Percentiles rank a stretch among this genome's conserved stretches.
Evolutionary conservation across 176 grass and related monocot species (phyloP).

Genomic region (Lolium rigidum): DNA sequence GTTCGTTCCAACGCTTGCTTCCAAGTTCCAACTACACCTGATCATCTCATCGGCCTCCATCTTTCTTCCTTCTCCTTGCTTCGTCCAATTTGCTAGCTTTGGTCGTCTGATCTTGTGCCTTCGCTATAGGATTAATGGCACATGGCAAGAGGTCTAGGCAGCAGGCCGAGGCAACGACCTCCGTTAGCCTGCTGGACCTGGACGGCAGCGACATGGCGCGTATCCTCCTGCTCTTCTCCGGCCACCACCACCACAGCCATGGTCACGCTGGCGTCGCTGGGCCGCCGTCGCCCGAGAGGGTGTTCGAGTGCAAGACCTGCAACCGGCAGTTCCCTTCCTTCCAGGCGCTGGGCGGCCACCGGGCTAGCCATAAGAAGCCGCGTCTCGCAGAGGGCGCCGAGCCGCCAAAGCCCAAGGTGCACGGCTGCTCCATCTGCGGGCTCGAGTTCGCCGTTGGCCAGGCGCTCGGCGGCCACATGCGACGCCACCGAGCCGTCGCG

Average conservation of each 20-base stretch:
- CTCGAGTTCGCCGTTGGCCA: constrained; percentile 94
- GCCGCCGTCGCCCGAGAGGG: constrained; percentile 41
- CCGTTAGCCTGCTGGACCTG: constrained; percentile 45
- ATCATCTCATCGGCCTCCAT: background rate
- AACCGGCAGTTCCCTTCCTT: constrained; percentile 82
- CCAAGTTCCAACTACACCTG: constrained; percentile 5
- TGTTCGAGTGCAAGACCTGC: constrained; percentile 98
- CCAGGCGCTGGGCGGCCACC: constrained; percentile 94
- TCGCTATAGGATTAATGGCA: constrained; percentile 38
- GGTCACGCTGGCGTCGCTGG: background rate
- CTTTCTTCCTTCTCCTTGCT: background rate
- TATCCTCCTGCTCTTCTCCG: constrained; percentile 72
- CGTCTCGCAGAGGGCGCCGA: constrained; percentile 43
- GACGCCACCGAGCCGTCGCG: constrained; percentile 66
- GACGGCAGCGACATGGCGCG: constrained; percentile 65
- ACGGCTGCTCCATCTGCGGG: constrained; percentile 92
- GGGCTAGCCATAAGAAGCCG: constrained; percentile 94
- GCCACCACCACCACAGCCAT: background rate
- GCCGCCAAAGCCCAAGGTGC: constrained; percentile 70
- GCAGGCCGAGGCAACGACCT: constrained; percentile 43
- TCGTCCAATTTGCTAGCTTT: background rate
- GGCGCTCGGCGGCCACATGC: constrained; percentile 97
- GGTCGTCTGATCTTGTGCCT: background rate
- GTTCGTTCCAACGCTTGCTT: constrained; percentile 14
- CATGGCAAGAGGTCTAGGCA: constrained; percentile 63